phyloP scores from a whole-genome alignment of 805 yeast species.

The Allodekkera sacchari region DNA sequence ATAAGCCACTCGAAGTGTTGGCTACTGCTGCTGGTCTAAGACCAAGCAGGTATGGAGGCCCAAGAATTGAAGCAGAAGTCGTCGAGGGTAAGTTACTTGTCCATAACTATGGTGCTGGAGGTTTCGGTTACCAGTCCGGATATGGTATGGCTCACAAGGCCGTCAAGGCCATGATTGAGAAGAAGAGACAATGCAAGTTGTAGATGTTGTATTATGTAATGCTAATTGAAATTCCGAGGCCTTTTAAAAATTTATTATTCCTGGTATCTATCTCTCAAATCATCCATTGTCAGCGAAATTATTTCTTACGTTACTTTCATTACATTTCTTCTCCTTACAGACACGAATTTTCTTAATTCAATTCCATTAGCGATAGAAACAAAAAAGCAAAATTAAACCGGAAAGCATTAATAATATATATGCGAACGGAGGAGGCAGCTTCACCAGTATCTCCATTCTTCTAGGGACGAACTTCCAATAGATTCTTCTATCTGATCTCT shows the following conservation, averaged over 20 bases:
- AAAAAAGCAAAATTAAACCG: too few species aligned
- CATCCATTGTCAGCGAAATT: not conserved
- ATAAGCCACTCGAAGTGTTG: slow-evolving; percentile 38
- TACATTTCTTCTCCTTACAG: too few species aligned
- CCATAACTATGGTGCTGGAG: slow-evolving; percentile 68
- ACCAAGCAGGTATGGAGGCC: slow-evolving; percentile 72
- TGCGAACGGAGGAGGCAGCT: not conserved
- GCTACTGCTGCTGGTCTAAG: slow-evolving; percentile 68
- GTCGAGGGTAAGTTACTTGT: slow-evolving; percentile 37
- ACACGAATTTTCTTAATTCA: too few species aligned
- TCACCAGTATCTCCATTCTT: slow-evolving; percentile 58
- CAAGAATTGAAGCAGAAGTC: slow-evolving; percentile 52
- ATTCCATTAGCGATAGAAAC: too few species aligned
- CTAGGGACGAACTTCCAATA: slow-evolving; percentile 34
- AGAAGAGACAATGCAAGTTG: too few species aligned
- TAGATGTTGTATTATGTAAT: too few species aligned
- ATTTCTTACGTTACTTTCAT: not conserved
- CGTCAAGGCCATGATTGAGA: slow-evolving; percentile 25
- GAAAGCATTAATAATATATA: too few species aligned
- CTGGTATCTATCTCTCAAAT: not conserved
- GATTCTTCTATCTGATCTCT: slow-evolving; percentile 40
- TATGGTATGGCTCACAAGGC: slow-evolving; percentile 50
- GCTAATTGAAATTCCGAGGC: slow-evolving; percentile 2
- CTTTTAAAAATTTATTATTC: not conserved
- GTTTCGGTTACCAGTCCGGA: slow-evolving; percentile 62